These are phyloP conservation scores for Dioscorea dumetorum DNA, from an alignment of 106 monocot species.

Conservation along the genomic window DNA sequence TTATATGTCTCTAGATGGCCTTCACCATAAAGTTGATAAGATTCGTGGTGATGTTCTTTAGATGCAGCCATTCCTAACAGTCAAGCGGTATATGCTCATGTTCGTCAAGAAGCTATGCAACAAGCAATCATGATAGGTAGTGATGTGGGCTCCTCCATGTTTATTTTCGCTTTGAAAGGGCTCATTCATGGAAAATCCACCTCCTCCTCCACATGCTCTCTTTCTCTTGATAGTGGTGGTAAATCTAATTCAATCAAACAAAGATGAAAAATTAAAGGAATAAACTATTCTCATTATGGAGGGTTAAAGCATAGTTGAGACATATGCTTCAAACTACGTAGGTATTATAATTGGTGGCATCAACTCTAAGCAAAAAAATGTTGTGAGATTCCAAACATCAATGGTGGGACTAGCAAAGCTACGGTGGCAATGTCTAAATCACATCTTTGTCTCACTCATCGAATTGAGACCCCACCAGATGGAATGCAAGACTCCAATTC, in stretches of 20 bases:
- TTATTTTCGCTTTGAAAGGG: not conserved
- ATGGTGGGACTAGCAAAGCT: not conserved
- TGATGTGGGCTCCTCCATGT: not conserved
- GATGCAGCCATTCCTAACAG: not conserved
- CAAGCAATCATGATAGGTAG: not conserved
- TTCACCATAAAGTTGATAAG: not conserved
- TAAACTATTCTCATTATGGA: conserved; percentile 1
- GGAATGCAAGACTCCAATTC: not conserved
- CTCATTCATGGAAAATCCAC: not conserved
- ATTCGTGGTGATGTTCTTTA: not conserved
- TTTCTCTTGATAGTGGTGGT: not conserved
- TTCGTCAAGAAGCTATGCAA: not conserved
- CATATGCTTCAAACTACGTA: conserved; percentile 9
- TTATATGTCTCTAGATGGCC: not conserved
- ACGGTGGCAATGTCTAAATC: not conserved
- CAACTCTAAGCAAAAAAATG: not conserved
- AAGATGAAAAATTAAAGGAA: not conserved
- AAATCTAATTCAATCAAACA: not conserved
- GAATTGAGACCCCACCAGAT: not conserved
- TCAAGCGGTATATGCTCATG: not conserved
- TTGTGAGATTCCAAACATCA: not conserved
- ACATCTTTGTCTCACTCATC: not conserved
- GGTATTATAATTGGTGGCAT: conserved; percentile 9
- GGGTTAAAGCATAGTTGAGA: not conserved
- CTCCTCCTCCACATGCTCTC: not conserved